phyloP scores from a whole-genome alignment of 2,329 filamentous ascomycete genomes.

The Pseudogymnoascus sp. region DNA sequence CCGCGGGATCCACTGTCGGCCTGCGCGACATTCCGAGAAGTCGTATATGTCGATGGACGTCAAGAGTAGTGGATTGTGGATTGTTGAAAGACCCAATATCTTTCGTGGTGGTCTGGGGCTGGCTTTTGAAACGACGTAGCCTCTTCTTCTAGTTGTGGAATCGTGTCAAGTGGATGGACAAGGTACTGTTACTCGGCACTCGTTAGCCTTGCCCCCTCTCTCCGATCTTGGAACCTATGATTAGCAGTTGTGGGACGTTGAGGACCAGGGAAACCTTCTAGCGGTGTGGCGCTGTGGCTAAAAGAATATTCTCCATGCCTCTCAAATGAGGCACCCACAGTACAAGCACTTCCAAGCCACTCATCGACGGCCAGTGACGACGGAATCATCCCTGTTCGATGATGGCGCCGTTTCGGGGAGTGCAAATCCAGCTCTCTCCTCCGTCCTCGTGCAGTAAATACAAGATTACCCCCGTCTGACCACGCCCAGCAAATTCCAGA shows the following conservation, averaged over 20 bases:
- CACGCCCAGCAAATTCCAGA: neutral
- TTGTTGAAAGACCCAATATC: neutral
- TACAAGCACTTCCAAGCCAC: neutral
- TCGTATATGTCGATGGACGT: neutral
- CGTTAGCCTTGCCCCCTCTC: neutral
- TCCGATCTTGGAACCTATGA: neutral
- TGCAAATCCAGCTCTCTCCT: neutral
- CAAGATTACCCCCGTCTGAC: neutral
- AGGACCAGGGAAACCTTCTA: neutral
- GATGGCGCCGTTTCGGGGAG: neutral
- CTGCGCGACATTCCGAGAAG: slow-evolving; percentile 63
- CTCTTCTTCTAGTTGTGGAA: neutral
- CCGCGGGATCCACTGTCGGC: slow-evolving; percentile 64
- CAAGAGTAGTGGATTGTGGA: neutral
- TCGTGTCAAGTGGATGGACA: slow-evolving; percentile 4
- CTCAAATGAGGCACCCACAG: neutral
- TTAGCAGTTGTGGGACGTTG: neutral
- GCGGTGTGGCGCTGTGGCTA: slow-evolving; percentile 7
- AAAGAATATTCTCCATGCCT: neutral
- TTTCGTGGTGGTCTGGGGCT: neutral
- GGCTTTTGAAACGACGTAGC: neutral
- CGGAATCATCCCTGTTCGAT: neutral
- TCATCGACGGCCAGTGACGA: neutral
- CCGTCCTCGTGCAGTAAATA: neutral
- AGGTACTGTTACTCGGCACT: slow-evolving; percentile 1